Percentiles rank a stretch among this genome's conserved stretches.
phyloP scores from a whole-genome alignment of 345 rosid genomes.

The Lepidium sativum region DNA sequence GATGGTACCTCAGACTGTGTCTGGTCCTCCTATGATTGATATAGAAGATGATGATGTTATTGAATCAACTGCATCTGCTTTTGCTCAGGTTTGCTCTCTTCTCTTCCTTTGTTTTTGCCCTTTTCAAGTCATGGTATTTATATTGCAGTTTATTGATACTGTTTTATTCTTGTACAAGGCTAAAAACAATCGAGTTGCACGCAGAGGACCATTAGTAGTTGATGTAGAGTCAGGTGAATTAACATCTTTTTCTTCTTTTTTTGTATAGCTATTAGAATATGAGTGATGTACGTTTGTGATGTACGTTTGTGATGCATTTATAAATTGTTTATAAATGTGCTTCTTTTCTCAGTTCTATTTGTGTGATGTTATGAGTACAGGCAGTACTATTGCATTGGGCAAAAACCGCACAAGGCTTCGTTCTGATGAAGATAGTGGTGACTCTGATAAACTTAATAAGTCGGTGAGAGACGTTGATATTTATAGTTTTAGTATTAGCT shows the following conservation, averaged over 20 bases:
- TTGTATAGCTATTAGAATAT: too few relatives aligned
- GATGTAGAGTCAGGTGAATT: conserved; percentile 71
- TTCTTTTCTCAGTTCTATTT: conserved; percentile 1
- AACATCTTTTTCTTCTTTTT: too few relatives aligned
- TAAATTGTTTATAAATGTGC: too few relatives aligned
- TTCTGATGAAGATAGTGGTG: conserved; percentile 13
- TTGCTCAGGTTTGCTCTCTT: conserved; percentile 49
- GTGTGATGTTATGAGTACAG: conserved; percentile 10
- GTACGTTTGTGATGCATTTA: too few relatives aligned
- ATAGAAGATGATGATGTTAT: conserved; percentile 67
- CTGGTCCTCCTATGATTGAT: conserved; percentile 21
- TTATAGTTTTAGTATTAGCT: neutral
- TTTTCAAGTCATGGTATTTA: neutral
- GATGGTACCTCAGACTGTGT: conserved; percentile 1
- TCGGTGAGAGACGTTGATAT: conserved; percentile 1
- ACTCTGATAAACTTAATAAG: neutral
- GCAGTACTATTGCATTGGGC: neutral
- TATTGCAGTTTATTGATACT: conserved; percentile 1
- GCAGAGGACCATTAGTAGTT: conserved; percentile 32
- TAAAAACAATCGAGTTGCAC: conserved; percentile 47
- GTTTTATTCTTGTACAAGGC: conserved; percentile 43
- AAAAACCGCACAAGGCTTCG: neutral
- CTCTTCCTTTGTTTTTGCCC: neutral
- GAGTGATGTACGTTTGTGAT: neutral
- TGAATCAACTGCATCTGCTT: conserved; percentile 65